Conservation (phyloP, 108 stramenopile species). For the Fragilariopsis cylindrus region DNA sequence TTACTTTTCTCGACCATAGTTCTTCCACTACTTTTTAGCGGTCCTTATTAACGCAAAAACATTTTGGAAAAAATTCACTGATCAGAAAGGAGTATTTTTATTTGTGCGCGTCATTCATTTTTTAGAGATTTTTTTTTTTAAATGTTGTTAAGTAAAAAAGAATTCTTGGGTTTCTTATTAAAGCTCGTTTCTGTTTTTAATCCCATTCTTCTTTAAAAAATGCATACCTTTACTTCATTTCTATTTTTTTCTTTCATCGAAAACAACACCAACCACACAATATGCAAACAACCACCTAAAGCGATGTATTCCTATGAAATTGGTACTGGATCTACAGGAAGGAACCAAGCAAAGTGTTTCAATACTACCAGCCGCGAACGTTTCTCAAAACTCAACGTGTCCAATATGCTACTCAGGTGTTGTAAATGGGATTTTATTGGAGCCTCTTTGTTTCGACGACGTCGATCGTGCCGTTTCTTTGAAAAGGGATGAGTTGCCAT, state of each 20-base stretch:
- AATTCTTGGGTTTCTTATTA: background rate
- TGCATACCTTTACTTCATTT: background rate
- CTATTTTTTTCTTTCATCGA: background rate
- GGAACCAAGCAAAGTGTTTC: conserved; percentile 25
- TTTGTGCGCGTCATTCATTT: background rate
- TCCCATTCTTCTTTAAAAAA: background rate
- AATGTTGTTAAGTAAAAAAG: background rate
- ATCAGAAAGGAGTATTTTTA: too few species aligned
- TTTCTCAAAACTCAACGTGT: conserved; percentile 22
- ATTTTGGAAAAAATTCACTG: too few species aligned
- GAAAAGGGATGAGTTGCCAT: conserved; percentile 12
- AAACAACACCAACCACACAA: background rate
- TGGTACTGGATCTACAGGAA: conserved; percentile 32
- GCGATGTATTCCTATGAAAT: conserved; percentile 47
- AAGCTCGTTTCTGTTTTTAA: too few species aligned
- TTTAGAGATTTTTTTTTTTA: background rate
- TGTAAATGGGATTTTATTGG: conserved; percentile 39
- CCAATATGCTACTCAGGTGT: conserved; percentile 35
- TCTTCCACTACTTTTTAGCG: background rate
- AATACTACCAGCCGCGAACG: conserved; percentile 26
- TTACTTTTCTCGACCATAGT: background rate
- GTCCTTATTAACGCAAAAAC: too few species aligned
- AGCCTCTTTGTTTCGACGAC: conserved; percentile 40
- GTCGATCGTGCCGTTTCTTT: conserved; percentile 47
- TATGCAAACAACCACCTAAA: background rate